Base-by-base conservation (phyloP, 331 rosid species). In the Saraca asoca region DNA sequence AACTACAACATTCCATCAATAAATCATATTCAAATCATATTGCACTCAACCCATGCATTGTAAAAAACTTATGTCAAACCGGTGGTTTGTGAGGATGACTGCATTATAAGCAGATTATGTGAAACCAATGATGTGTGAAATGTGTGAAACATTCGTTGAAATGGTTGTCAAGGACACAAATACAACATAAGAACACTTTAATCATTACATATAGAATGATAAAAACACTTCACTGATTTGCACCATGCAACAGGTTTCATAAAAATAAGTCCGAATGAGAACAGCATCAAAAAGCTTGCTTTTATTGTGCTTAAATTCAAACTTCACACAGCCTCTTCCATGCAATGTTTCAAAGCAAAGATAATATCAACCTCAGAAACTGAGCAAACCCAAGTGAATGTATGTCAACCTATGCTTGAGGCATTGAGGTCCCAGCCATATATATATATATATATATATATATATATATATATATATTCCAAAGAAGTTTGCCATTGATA, bases 291-390 rank as follows among this genome's bases (percentile, higher is more conserved):
- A 34, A 35, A 33, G 15, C 16, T 51, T 63, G 15, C 24, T 51
- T 63, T 59, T 16, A 59, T 12, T 5, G 24, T 5, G 11, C 29
- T 20, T 5, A 70, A 33, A 46, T 35, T 57, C 55, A 68, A 54
- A 50, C 62, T 38, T 63, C 35, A 69, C 19, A 51, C 60, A 58
- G 49, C 62, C 29, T 51, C 69, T 33, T 78, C 49, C n/a, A 17
- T n/a, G 34, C 4, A 50, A 46, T 29, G 45, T 9, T 17, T 58
- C 45, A 58, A 43, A 20, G n/a, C 44, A 54, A 18, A 46, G 29
- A 18, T 34, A 38, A 55, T 57, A 35, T 57, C 10, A 42, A 58
- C 51, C 66, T 52, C 61, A n/a, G 51, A 68, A 44, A 43, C 42
- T 41, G 50, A 69, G 42, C 12, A 62, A 24, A 24, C 3, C 31